Evolutionary conservation across 495 filamentous ascomycete genomes (phyloP).

Genomic region (Immersiella caudata): DNA sequence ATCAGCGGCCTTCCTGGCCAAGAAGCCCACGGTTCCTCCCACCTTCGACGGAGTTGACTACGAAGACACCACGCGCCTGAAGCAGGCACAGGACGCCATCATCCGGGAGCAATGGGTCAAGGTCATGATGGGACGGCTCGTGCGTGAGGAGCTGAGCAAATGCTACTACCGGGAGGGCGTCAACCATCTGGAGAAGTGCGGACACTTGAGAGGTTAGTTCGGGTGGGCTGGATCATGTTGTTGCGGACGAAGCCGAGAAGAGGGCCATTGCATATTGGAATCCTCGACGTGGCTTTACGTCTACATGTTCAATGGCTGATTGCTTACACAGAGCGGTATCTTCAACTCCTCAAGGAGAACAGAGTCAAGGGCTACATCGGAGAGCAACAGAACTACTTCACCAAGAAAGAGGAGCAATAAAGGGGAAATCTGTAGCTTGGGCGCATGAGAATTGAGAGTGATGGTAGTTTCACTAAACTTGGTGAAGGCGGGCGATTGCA

Average conservation of each 20-base stretch:
- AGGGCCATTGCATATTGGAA: not conserved
- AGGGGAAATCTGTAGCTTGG: not conserved
- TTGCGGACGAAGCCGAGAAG: not conserved
- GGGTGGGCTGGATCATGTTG: not conserved
- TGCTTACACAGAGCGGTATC: conserved; percentile 74
- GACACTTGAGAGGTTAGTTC: conserved; percentile 79
- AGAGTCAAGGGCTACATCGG: conserved; percentile 89
- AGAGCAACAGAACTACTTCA: conserved; percentile 85
- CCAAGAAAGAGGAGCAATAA: conserved; percentile 46
- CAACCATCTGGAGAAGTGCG: conserved; percentile 98
- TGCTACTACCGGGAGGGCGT: conserved; percentile 94
- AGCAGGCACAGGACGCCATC: conserved; percentile 91
- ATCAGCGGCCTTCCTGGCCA: conserved; percentile 86
- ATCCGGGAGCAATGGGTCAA: conserved; percentile 97
- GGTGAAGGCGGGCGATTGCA: not conserved
- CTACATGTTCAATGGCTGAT: conserved; percentile 10
- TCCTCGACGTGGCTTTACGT: not conserved
- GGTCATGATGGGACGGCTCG: conserved; percentile 94
- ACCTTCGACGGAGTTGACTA: conserved; percentile 98
- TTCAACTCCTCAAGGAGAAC: conserved; percentile 81
- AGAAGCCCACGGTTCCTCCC: conserved; percentile 90
- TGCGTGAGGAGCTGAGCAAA: conserved; percentile 92
- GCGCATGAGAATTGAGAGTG: not conserved
- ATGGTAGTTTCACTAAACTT: not conserved
- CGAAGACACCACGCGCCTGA: conserved; percentile 84